These are phyloP conservation scores for Eutypa lata DNA, from an alignment of 2,329 filamentous ascomycete genomes.

Conservation along the genomic window DNA sequence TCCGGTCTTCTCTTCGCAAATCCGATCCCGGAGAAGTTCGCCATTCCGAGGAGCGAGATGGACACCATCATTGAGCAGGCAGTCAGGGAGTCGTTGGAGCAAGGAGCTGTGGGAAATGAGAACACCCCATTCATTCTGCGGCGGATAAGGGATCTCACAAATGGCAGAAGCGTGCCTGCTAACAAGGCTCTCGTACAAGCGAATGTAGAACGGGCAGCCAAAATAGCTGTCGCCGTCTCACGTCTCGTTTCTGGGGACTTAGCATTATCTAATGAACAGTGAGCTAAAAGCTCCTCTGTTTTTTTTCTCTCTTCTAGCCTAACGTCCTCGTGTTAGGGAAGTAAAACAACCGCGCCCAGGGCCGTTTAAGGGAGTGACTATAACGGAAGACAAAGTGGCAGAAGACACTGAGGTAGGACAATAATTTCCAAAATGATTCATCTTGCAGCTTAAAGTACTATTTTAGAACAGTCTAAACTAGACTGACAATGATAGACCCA, in stretches of 20 bases:
- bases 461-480: neutral
- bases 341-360: conserved; percentile 10
- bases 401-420: conserved; percentile 18
- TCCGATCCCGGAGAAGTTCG: conserved; percentile 70
- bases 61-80: conserved; percentile 66
- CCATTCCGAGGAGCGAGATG: conserved; percentile 70
- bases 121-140: conserved; percentile 83
- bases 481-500: conserved; percentile 18
- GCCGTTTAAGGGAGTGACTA: conserved; percentile 6
- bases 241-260: conserved; percentile 34
- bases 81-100: conserved; percentile 59
- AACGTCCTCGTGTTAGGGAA: conserved; percentile 19
- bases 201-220: conserved; percentile 54
- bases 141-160: conserved; percentile 76
- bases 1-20: conserved; percentile 88
- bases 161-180: conserved; percentile 66
- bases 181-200: conserved; percentile 62
- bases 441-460: neutral
- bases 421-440: conserved; percentile 1
- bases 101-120: conserved; percentile 67
- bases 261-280: conserved; percentile 21
- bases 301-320: conserved; percentile 9
- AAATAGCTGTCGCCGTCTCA: conserved; percentile 52
- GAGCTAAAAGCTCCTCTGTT: conserved; percentile 21
- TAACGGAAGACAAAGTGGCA: conserved; percentile 8